A percentile compares a stretch with the other conserved stretches of the same genome.
phyloP scores from a whole-genome alignment of 768 basidiomycete species.

The Collybia sp. region DNA sequence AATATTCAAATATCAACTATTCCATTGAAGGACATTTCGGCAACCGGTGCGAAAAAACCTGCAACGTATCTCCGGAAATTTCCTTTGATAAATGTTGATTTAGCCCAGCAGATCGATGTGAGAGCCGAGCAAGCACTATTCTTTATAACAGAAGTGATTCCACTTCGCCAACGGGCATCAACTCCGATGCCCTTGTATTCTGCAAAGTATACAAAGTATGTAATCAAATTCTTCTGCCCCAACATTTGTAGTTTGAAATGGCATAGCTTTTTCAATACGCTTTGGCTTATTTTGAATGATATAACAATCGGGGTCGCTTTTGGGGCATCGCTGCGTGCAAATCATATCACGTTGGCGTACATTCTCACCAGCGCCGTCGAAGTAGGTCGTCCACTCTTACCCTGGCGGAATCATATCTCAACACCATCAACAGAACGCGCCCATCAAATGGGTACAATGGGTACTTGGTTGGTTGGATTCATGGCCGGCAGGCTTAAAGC shows the following conservation, averaged over 20 bases:
- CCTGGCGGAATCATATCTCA: background rate
- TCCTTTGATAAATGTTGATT: background rate
- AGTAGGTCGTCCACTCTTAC: slow-evolving; percentile 23
- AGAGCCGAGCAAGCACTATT: slow-evolving; percentile 46
- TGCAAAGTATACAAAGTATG: slow-evolving; percentile 65
- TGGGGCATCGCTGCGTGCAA: slow-evolving; percentile 67
- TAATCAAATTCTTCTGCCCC: background rate
- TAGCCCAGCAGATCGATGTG: slow-evolving; percentile 60
- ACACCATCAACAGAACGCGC: slow-evolving; percentile 22
- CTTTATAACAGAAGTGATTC: slow-evolving; percentile 36
- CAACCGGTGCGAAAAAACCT: slow-evolving; percentile 25
- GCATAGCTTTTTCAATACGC: slow-evolving; percentile 79
- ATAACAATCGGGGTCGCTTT: slow-evolving; percentile 77
- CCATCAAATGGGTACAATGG: slow-evolving; percentile 44
- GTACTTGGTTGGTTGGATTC: slow-evolving; percentile 81
- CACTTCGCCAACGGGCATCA: slow-evolving; percentile 30
- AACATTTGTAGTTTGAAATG: background rate
- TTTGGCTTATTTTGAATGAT: slow-evolving; percentile 92
- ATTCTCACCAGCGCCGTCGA: slow-evolving; percentile 29
- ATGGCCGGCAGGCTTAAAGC: slow-evolving; percentile 95
- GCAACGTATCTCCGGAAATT: background rate
- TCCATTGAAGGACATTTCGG: slow-evolving; percentile 37
- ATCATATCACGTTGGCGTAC: slow-evolving; percentile 42
- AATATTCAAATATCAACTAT: slow-evolving; percentile 14
- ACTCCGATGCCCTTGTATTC: slow-evolving; percentile 37